Evolutionary conservation across 805 yeast species (phyloP), one percentile per base, ranked within the genome.

Genomic region (Candida nitratophila): DNA sequence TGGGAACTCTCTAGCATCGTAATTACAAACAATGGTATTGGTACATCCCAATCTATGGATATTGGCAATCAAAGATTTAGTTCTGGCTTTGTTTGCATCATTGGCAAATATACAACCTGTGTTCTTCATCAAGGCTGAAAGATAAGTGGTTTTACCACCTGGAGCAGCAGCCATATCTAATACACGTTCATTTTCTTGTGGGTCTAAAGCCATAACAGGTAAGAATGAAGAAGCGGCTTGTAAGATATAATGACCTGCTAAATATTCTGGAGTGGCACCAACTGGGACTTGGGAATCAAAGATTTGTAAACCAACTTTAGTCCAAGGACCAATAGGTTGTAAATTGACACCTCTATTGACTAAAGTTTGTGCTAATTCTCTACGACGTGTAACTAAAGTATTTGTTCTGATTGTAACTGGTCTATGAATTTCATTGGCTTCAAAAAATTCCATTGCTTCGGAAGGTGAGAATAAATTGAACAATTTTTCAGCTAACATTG

Each of bases 151-250:
- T 63, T 91, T 91, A 68, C 99, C 99, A 71, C 99, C 99, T 52
- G 99, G 99, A 26, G 99, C 97, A 48, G 99, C 95, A 40, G 99
- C 98, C 99, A 93, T 93, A 69, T 93, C 99, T 50, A 93, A 72
- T 35, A 93, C 75, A 59, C 99, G 83, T 70, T 93, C 99, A 61
- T 86, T 82, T 66, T 89, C 97, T 63, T 89, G 95, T n/a, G 99
- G 99, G 50, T 82, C 91, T 55, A 93, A 71, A 0, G 99, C 99
- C 91, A 93, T 87, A 19, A 90, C 96, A 9, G 99, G 99, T 60
- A 93, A 70, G 67, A 91, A 93, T 10, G 98, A 90, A 6, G 97
- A 90, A 20, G 99, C 99, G 37, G 99, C 99, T 68, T 93, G 99
- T 56, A 93, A 70, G 50, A 93, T 93, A 68, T 93, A 93, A 60